Evolutionary conservation across 768 basidiomycete genomes (phyloP).

Genomic region (Lentinula edodes): DNA sequence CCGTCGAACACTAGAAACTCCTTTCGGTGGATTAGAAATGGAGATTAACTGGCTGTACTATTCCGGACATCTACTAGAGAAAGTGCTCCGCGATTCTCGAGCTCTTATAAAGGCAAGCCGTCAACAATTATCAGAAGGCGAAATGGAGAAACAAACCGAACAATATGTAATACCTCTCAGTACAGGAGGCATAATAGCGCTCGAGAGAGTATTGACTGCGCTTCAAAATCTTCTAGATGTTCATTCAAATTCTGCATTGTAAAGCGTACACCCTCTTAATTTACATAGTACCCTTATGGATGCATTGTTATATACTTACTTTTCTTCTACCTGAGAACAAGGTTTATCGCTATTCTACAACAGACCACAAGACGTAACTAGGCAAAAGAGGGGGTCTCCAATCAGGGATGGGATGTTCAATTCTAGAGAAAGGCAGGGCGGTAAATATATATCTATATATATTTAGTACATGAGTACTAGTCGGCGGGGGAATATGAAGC

Average conservation of each 20-base stretch:
- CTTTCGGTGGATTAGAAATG: conserved; percentile 60
- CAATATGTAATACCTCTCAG: conserved; percentile 69
- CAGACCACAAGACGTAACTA: no score
- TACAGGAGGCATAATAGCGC: conserved; percentile 70
- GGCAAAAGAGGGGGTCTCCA: no score
- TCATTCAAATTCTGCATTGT: neutral
- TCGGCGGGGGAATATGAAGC: no score
- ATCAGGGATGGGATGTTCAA: no score
- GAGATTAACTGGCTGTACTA: conserved; percentile 77
- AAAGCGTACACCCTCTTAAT: neutral
- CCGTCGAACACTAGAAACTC: conserved; percentile 80
- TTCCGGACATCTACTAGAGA: conserved; percentile 54
- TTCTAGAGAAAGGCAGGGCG: no score
- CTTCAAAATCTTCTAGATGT: conserved; percentile 42
- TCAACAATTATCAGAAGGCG: conserved; percentile 19
- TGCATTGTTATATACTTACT: neutral
- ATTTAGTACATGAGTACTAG: no score
- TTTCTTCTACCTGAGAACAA: neutral
- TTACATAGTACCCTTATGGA: neutral
- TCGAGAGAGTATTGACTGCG: conserved; percentile 70
- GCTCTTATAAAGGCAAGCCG: conserved; percentile 67
- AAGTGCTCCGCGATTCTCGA: conserved; percentile 60
- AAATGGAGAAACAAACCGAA: conserved; percentile 21
- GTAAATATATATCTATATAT: no score
- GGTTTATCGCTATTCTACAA: no score